Evolutionary conservation across 306 rosid species (phyloP).

Genomic region (Vicia faba): DNA sequence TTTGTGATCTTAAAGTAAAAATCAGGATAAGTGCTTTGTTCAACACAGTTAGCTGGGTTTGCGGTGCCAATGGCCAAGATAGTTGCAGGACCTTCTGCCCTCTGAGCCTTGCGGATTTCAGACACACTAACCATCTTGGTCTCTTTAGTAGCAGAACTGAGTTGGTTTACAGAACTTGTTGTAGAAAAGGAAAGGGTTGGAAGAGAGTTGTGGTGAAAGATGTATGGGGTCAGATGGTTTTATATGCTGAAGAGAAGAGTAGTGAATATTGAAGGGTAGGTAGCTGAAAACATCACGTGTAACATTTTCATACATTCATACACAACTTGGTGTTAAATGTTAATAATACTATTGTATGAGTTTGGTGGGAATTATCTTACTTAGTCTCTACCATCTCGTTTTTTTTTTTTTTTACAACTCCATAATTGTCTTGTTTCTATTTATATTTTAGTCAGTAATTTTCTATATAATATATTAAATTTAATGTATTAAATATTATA

Average conservation of each 20-base stretch:
- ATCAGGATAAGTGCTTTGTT: slow-evolving; percentile 41
- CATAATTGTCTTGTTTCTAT: no score
- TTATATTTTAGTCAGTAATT: no score
- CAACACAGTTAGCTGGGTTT: slow-evolving; percentile 34
- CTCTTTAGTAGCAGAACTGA: no score
- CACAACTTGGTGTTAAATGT: background rate
- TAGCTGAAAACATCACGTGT: background rate
- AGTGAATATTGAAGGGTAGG: background rate
- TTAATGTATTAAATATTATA: no score
- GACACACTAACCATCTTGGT: slow-evolving; percentile 13
- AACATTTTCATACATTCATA: background rate
- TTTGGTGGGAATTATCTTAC: background rate
- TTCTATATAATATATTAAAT: no score
- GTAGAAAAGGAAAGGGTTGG: background rate
- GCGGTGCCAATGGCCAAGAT: slow-evolving; percentile 42
- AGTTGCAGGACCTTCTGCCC: slow-evolving; percentile 44
- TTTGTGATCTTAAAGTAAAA: slow-evolving; percentile 37
- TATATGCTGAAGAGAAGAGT: background rate
- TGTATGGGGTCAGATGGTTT: background rate
- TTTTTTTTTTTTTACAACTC: no score
- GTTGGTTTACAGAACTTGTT: no score
- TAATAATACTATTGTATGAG: background rate
- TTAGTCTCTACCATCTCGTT: background rate
- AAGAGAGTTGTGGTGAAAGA: background rate
- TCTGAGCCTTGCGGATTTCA: slow-evolving; percentile 41